Percentiles rank a stretch among this genome's conserved stretches.
Evolutionary conservation across 805 yeast species (phyloP).

Genomic region (Candida fluviatilis): DNA sequence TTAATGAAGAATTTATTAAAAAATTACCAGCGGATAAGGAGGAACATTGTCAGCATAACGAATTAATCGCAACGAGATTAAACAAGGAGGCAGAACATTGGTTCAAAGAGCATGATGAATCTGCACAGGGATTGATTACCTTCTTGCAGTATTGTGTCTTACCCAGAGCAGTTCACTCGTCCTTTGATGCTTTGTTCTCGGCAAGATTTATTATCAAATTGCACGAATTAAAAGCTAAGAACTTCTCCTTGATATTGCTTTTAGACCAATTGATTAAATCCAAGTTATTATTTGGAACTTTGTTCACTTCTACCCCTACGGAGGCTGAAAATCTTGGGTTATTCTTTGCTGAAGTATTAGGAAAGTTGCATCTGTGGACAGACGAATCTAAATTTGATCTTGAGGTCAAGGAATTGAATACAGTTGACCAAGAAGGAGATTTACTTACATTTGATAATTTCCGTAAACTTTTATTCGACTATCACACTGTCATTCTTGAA

Average conservation of each 20-base stretch:
- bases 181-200: slow-evolving; percentile 74
- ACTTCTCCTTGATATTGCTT: slow-evolving; percentile 35
- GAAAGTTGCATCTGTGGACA: slow-evolving; percentile 43
- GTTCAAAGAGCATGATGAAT: slow-evolving; percentile 28
- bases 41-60: slow-evolving; percentile 42
- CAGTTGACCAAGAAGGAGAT: slow-evolving; percentile 16
- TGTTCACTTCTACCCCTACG: slow-evolving; percentile 65
- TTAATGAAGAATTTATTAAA: slow-evolving; percentile 20
- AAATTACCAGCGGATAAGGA: slow-evolving; percentile 36
- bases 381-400: slow-evolving; percentile 23
- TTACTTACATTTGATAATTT: slow-evolving; percentile 25
- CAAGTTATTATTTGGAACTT: slow-evolving; percentile 49
- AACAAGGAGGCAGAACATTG: slow-evolving; percentile 26
- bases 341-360: slow-evolving; percentile 57
- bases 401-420: slow-evolving; percentile 10
- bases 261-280: slow-evolving; percentile 46
- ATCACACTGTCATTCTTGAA: slow-evolving; percentile 49
- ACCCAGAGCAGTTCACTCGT: slow-evolving; percentile 75
- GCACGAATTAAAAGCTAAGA: slow-evolving; percentile 32
- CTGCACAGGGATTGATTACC: slow-evolving; percentile 8
- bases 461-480: slow-evolving; percentile 43
- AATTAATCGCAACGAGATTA: slow-evolving; percentile 24
- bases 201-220: slow-evolving; percentile 56
- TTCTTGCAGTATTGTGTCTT: slow-evolving; percentile 64
- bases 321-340: slow-evolving; percentile 84